phyloP scores from a whole-genome alignment of 2,329 filamentous ascomycete genomes.

The Chrysoporthe austroafricana region DNA sequence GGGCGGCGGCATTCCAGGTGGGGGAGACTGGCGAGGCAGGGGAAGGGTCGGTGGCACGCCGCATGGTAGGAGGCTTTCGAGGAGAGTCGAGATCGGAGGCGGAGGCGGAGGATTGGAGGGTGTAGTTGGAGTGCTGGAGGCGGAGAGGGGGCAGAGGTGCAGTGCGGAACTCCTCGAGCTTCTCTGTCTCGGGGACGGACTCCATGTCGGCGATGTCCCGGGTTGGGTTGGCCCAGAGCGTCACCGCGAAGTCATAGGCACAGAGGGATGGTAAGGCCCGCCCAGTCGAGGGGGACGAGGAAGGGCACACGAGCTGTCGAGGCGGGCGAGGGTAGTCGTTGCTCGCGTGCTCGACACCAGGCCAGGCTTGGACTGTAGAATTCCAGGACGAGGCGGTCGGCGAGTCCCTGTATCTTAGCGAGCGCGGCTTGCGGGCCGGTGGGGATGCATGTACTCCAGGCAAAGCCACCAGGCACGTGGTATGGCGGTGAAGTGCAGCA shows the following conservation, averaged over 20 bases:
- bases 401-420: constrained; percentile 7
- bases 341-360: not conserved
- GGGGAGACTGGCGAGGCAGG: constrained; percentile 57
- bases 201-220: constrained; percentile 54
- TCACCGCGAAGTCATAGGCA: constrained; percentile 19
- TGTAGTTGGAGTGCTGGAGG: constrained; percentile 43
- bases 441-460: constrained; percentile 4
- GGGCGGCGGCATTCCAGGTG: constrained; percentile 50
- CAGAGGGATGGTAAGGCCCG: constrained; percentile 5
- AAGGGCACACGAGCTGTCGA: not conserved
- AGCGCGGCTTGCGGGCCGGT: constrained; percentile 11
- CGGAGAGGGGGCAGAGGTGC: constrained; percentile 60
- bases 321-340: not conserved
- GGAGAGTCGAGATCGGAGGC: constrained; percentile 46
- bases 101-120: constrained; percentile 37
- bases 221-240: constrained; percentile 11
- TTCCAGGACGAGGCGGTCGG: constrained; percentile 3
- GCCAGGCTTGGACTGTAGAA: not conserved
- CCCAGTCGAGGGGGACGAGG: not conserved
- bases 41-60: constrained; percentile 62
- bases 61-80: constrained; percentile 56
- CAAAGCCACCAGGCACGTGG: not conserved
- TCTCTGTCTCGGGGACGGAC: constrained; percentile 69
- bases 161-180: constrained; percentile 67
- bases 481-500: constrained; percentile 4